These are phyloP conservation scores for Rhododendron henanense DNA, from an alignment of 148 eudicot genomes.

Conservation along the genomic window DNA sequence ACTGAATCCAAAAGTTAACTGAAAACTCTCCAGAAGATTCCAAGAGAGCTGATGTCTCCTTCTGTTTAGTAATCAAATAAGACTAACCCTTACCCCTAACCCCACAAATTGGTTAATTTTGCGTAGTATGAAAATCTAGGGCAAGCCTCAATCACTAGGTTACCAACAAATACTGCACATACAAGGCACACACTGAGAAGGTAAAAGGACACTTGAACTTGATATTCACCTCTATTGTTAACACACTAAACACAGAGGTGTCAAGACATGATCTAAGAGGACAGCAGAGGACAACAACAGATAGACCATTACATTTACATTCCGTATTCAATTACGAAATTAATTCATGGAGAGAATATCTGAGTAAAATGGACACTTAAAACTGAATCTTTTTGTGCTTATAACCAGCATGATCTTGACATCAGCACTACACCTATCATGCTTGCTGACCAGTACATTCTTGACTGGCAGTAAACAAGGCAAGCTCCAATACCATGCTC, in stretches of 20 bases:
- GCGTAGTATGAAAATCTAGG: neutral
- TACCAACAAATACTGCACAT: neutral
- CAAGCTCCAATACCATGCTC: neutral
- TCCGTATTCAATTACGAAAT: neutral
- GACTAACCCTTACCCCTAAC: neutral
- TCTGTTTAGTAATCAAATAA: neutral
- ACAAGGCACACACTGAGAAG: neutral
- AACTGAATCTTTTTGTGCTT: neutral
- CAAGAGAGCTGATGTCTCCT: neutral
- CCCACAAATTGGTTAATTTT: neutral
- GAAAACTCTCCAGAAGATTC: conserved; percentile 1
- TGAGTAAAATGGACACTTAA: neutral
- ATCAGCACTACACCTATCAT: neutral
- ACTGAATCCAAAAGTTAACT: neutral
- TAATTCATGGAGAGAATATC: neutral
- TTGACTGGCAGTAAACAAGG: neutral
- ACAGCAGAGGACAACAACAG: neutral
- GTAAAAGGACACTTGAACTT: neutral
- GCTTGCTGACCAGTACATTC: neutral
- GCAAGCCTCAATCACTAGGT: neutral
- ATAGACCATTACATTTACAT: neutral
- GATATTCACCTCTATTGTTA: neutral
- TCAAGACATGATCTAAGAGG: neutral
- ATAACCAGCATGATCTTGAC: neutral
- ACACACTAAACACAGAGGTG: neutral